phyloP scores from a whole-genome alignment of 2,329 filamentous ascomycete genomes.

The Phoma sp. region DNA sequence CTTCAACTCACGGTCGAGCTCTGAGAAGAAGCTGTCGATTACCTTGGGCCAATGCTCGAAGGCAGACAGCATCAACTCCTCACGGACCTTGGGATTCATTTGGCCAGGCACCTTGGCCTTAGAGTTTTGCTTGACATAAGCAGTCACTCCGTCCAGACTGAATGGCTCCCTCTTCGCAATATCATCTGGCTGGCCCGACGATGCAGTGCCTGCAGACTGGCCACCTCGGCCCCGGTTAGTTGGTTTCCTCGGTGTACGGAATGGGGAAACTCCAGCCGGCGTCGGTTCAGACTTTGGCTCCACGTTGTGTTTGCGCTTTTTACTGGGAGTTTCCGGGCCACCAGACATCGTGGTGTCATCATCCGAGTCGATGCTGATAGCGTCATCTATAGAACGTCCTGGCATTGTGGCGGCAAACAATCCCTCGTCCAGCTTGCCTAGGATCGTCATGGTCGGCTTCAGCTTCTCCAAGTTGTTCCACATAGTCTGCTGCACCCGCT shows the following conservation, averaged over 20 bases:
- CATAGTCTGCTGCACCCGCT: slow-evolving; percentile 58
- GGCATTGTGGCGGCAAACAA: slow-evolving; percentile 14
- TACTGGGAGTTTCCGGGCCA: slow-evolving; percentile 30
- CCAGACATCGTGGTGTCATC: background rate
- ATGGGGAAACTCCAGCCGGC: background rate
- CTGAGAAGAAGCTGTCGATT: slow-evolving; percentile 33
- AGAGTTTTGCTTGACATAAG: slow-evolving; percentile 30
- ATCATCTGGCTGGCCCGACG: background rate
- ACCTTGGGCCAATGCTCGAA: slow-evolving; percentile 41
- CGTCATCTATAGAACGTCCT: slow-evolving; percentile 19
- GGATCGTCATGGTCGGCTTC: slow-evolving; percentile 33
- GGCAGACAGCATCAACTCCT: slow-evolving; percentile 36
- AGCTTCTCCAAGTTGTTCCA: slow-evolving; percentile 46
- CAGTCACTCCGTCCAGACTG: slow-evolving; percentile 38
- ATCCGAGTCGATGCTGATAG: slow-evolving; percentile 29
- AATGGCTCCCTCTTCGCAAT: slow-evolving; percentile 24
- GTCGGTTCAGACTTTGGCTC: slow-evolving; percentile 3
- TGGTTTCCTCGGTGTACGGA: slow-evolving; percentile 4
- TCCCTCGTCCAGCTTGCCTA: slow-evolving; percentile 19
- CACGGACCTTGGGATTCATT: slow-evolving; percentile 43
- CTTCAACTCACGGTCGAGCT: slow-evolving; percentile 20
- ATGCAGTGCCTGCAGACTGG: background rate
- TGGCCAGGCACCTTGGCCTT: slow-evolving; percentile 42
- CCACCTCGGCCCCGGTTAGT: background rate
- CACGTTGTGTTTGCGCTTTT: slow-evolving; percentile 36